Evolutionary conservation across 179 eudicot species (phyloP), one percentile per base, ranked within the genome.

Genomic region (Silene noctiflora): DNA sequence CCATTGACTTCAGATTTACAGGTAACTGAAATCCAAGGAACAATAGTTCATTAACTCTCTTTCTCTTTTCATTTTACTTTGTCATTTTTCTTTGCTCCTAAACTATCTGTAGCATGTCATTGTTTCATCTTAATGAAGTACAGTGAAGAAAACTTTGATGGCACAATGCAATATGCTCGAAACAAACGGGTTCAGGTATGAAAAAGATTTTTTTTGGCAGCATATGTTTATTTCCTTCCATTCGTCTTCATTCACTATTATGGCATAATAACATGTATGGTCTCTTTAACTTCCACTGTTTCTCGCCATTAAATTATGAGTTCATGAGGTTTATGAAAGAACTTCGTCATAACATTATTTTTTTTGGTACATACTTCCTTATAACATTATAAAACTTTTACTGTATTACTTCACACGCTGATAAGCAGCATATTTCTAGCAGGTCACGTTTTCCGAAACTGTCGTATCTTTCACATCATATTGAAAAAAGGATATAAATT

Each of bases 141-240:
- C 85, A 88, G 87, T 65, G 83, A 83, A 35, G 78, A 72, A 61
- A 61, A 83, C 3, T 92, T 91, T 81, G 76, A 89, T 83, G 98
- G 98, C 56, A 83, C 85, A 31, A 78, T 77, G 27, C 98, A 94
- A 66, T 94, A 94, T 72, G 91, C 93, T 83, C 88, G 97, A 70
- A 94, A 92, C 90, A 94, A 94, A 81, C 85, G 98, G 29, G 86
- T 94, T 69, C 96, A 92, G 97, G 98, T 94, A 74, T n/a, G n/a
- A 48, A 21, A 21, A 21, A 33, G 10, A 0, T 4, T n/a, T 19
- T 64, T 48, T n/a, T 4, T 65, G 44, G 56, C 65, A n/a, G 29
- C 22, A n/a, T n/a, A 35, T 21, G 65, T 31, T 24, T 11, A n/a
- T 62, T 44, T 71, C 65, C 53, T 14, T 21, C 7, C 20, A 35